A percentile compares a stretch with the other conserved stretches of the same genome.
Evolutionary conservation across 2,329 filamentous ascomycete species (phyloP).

Genomic region (Lasiodiplodia sp.): DNA sequence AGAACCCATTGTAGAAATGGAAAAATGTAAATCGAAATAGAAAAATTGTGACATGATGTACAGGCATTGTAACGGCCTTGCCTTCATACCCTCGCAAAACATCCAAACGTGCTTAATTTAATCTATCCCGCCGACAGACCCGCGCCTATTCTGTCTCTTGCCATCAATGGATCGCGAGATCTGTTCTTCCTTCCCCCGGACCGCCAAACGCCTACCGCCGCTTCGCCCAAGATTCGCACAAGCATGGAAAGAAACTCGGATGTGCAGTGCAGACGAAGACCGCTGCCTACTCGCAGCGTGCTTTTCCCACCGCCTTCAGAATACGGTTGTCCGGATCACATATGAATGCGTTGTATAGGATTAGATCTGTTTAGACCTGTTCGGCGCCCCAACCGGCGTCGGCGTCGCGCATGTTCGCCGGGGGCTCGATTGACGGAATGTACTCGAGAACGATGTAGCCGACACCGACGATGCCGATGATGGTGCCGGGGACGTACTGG

Average conservation of each 20-base stretch:
- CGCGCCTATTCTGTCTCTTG: neutral
- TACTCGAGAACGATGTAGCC: constrained; percentile 68
- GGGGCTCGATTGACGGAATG: constrained; percentile 60
- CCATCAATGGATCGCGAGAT: neutral
- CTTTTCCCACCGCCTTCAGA: neutral
- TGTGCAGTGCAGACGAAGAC: neutral
- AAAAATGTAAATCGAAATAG: neutral
- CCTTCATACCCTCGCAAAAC: neutral
- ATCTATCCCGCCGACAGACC: neutral
- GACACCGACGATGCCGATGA: constrained; percentile 80
- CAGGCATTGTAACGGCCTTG: neutral
- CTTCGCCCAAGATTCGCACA: neutral
- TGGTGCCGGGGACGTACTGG: constrained; percentile 76
- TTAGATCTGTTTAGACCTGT: constrained; percentile 53
- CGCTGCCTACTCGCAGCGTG: neutral
- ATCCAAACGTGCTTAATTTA: neutral
- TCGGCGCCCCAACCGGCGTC: constrained; percentile 62
- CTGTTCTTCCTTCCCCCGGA: neutral
- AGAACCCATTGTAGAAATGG: neutral
- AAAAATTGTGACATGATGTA: constrained; percentile 3
- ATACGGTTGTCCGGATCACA: too few relatives aligned
- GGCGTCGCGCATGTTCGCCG: constrained; percentile 62
- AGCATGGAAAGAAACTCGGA: neutral
- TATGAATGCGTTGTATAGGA: neutral
- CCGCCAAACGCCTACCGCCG: neutral